These are phyloP conservation scores for Hypoxylon fuscum DNA, from an alignment of 495 filamentous ascomycete species.

Conservation along the genomic window DNA sequence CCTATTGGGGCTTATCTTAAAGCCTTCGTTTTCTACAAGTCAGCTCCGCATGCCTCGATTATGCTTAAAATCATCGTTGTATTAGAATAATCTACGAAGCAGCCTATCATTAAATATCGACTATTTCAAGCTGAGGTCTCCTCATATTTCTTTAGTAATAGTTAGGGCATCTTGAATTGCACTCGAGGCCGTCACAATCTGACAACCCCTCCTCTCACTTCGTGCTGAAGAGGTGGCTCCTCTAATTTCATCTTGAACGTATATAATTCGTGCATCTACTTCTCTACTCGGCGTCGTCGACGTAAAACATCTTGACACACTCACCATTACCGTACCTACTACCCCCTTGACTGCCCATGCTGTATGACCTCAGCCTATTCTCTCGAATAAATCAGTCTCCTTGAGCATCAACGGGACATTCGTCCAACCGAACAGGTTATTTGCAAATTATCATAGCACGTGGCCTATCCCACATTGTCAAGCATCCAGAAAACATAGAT, in stretches of 20 bases:
- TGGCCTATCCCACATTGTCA: background rate
- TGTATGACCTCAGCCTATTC: constrained; percentile 6
- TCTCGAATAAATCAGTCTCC: background rate
- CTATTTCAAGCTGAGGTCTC: constrained; percentile 12
- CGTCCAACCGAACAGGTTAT: background rate
- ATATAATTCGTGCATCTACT: constrained; percentile 1
- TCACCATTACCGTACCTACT: background rate
- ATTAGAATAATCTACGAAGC: constrained; percentile 2
- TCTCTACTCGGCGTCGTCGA: constrained; percentile 7
- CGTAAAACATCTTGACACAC: constrained; percentile 3
- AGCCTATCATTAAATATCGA: constrained; percentile 10
- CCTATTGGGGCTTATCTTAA: constrained; percentile 34
- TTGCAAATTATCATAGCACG: background rate
- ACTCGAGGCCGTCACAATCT: constrained; percentile 1
- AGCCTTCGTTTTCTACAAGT: constrained; percentile 22
- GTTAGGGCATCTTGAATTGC: constrained; percentile 15
- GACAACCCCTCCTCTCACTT: constrained; percentile 14
- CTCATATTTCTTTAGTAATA: constrained; percentile 5
- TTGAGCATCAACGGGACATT: background rate
- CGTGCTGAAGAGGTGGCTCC: constrained; percentile 3
- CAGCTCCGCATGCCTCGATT: constrained; percentile 25
- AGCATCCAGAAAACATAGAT: constrained; percentile 6
- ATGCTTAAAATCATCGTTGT: constrained; percentile 26
- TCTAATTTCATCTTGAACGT: constrained; percentile 8
- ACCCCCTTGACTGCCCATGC: constrained; percentile 4